These are phyloP conservation scores for Guadua angustifolia DNA, from an alignment of 176 grass and related monocot species.

Conservation along the genomic window DNA sequence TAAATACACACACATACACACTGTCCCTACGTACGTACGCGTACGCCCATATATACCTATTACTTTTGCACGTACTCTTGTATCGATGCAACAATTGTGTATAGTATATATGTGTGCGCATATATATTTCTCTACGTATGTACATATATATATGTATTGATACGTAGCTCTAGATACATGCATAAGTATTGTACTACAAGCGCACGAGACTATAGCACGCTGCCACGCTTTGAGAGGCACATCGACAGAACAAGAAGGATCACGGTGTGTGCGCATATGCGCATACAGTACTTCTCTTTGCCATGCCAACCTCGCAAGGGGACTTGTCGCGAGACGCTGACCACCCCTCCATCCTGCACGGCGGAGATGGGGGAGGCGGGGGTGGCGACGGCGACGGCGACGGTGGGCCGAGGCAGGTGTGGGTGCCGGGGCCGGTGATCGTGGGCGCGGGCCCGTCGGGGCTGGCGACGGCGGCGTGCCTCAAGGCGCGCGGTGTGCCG, in stretches of 20 bases:
- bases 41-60: not conserved
- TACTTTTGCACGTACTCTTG: not conserved
- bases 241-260: not conserved
- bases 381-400: accelerated
- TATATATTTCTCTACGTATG: too few relatives aligned
- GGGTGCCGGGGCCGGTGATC: conserved; percentile 83
- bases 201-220: too few relatives aligned
- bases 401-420: conserved; percentile 46
- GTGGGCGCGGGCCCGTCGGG: conserved; percentile 86
- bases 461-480: conserved; percentile 75
- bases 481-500: conserved; percentile 65
- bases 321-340: not conserved
- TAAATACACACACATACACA: not conserved
- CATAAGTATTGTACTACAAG: too few relatives aligned
- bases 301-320: conserved; percentile 47
- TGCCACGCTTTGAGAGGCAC: not conserved
- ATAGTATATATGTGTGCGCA: too few relatives aligned
- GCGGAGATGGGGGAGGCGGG: not conserved
- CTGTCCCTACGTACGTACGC: too few relatives aligned
- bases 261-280: not conserved
- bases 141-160: too few relatives aligned
- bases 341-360: conserved; percentile 21
- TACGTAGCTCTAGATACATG: too few relatives aligned
- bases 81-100: too few relatives aligned
- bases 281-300: not conserved